Evolutionary conservation across 768 basidiomycete genomes (phyloP), one percentile per base, ranked within the genome.

Genomic region (Leccinum uliginosum): DNA sequence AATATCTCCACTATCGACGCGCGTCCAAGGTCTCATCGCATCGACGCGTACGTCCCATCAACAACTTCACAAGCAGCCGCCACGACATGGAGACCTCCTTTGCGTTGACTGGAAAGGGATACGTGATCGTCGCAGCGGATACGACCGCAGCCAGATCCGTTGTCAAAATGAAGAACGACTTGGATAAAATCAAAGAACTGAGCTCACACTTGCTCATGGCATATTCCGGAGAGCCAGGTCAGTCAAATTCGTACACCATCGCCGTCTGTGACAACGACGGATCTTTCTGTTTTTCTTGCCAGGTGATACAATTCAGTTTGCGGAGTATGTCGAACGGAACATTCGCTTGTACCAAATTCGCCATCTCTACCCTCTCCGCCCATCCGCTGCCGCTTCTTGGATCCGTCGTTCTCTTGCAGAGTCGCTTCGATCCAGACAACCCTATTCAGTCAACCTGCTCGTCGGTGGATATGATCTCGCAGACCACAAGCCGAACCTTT

Each of bases 251-350:
- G 24, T 24, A 15, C 35, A 54, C 45, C 23, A 17, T 52, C 53
- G 29, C 3, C 50, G 23, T 57, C 23, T 51, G 6, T 30, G 4
- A 29, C 29, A 45, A 43, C 30, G 9, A 12, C 23, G 19, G 26
- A 47, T 40, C 17, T 6, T 26, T 6, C 32, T 17, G 5, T 17
- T 11, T n/a, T 34, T 32, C 24, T 27, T 2, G 6, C 5, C 66
- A 92, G 96, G 97, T 58, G 97, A 98, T 70, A 98, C 97, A 21
- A 79, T 96, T 23, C 91, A 98, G 69, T 98, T 98, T 66, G 90
- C 96, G 1, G 97, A 99, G 74, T 99, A 82, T 66, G 83, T 98
- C 59, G 94, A 98, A 68, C 87, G 96, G 59, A 98, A 97, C 77
- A 84, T 99, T 62, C 87, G 96, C 47, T 78, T 99, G 49, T 95